These are phyloP conservation scores for Rhodotorula paludigena DNA, from an alignment of 768 basidiomycete species.

Conservation along the genomic window DNA sequence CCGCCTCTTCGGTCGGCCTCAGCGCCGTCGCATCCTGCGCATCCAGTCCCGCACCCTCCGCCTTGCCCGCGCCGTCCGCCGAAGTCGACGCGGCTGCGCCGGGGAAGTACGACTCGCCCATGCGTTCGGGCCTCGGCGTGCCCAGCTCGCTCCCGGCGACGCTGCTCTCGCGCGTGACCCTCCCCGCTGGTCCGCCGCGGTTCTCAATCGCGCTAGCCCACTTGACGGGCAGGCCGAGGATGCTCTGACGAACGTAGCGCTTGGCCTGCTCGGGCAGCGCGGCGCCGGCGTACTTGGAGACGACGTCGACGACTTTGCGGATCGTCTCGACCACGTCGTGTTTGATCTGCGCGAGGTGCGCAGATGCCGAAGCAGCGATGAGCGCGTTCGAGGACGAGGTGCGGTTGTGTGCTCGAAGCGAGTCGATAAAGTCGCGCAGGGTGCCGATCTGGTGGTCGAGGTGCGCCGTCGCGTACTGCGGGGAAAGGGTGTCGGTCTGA, in stretches of 20 bases:
- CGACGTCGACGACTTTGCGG: constrained; percentile 79
- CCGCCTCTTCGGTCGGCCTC: constrained; percentile 65
- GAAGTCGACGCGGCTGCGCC: background rate
- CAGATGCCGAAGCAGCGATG: constrained; percentile 54
- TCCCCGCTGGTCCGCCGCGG: background rate
- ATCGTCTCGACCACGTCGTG: constrained; percentile 82
- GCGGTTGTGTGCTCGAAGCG: constrained; percentile 45
- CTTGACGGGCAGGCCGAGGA: constrained; percentile 71
- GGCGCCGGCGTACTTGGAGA: constrained; percentile 76
- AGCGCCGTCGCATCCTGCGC: constrained; percentile 1
- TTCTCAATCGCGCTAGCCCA: constrained; percentile 60
- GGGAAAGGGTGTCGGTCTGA: background rate
- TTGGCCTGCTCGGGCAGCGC: constrained; percentile 81
- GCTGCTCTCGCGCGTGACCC: background rate
- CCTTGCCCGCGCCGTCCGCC: background rate
- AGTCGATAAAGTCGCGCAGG: constrained; percentile 74
- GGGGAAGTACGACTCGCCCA: constrained; percentile 20
- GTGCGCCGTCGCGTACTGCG: constrained; percentile 74
- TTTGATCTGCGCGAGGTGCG: constrained; percentile 66
- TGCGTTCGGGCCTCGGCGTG: constrained; percentile 12
- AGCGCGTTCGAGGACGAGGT: constrained; percentile 43
- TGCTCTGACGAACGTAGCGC: constrained; percentile 65
- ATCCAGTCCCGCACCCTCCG: constrained; percentile 46
- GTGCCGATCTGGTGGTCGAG: constrained; percentile 82
- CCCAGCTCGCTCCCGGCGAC: background rate